A percentile compares a stretch with the other conserved stretches of the same genome.
These are phyloP conservation scores for Boeremia exigua DNA, from an alignment of 2,329 filamentous ascomycete species.

Conservation along the genomic window DNA sequence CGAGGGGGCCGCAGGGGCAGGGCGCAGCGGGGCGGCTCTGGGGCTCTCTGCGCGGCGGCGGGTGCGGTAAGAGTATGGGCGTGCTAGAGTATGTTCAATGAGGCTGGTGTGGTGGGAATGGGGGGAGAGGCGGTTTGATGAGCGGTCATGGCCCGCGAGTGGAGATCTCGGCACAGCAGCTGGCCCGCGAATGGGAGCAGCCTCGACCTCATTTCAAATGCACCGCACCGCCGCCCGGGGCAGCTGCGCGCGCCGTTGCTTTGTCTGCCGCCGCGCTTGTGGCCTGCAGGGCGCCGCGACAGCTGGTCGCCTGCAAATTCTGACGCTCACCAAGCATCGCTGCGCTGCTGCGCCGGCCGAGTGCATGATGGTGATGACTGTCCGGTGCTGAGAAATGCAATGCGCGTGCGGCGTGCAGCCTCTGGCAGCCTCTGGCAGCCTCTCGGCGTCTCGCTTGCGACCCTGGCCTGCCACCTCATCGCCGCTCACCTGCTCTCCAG, in stretches of 20 bases:
- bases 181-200: slow-evolving; percentile 15
- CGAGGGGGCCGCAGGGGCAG: slow-evolving; percentile 23
- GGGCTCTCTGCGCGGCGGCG: slow-evolving; percentile 6
- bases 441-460: slow-evolving; percentile 9
- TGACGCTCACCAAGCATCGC: slow-evolving; percentile 3
- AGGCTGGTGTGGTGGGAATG: slow-evolving; percentile 19
- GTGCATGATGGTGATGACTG: slow-evolving; percentile 6
- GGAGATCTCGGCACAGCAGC: slow-evolving; percentile 12
- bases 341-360: slow-evolving; percentile 1
- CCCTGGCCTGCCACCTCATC: slow-evolving; percentile 12
- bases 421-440: background rate
- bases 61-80: slow-evolving; percentile 9
- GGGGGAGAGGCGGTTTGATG: slow-evolving; percentile 9
- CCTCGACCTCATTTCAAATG: slow-evolving; percentile 16
- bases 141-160: slow-evolving; percentile 9
- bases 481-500: background rate
- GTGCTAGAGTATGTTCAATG: slow-evolving; percentile 19
- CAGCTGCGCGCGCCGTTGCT: slow-evolving; percentile 1
- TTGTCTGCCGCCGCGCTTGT: background rate
- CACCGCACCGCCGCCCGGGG: slow-evolving; percentile 5
- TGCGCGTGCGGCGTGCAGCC: slow-evolving; percentile 1
- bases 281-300: background rate
- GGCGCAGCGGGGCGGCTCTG: slow-evolving; percentile 19
- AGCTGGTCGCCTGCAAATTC: background rate
- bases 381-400: slow-evolving; percentile 16